These are phyloP conservation scores for Lasiodiplodia gonubiensis DNA, from an alignment of 2,329 filamentous ascomycete species.

Conservation along the genomic window DNA sequence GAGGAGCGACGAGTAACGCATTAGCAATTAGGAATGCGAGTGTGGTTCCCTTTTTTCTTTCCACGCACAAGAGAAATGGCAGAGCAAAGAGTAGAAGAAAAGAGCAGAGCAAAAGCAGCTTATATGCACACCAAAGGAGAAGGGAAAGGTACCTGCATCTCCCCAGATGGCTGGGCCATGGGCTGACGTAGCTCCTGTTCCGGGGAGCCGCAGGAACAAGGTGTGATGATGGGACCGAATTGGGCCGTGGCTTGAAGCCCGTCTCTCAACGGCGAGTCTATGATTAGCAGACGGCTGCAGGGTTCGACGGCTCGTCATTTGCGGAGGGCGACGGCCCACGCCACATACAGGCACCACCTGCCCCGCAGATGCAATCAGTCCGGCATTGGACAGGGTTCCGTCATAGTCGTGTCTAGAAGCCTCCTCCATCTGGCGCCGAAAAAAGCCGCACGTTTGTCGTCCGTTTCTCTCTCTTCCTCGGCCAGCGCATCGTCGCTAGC, in stretches of 20 bases:
- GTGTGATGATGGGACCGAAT: slow-evolving; percentile 3
- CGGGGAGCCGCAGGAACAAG: slow-evolving; percentile 21
- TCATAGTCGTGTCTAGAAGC: slow-evolving; percentile 3
- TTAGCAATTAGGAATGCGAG: slow-evolving; percentile 16
- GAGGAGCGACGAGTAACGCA: slow-evolving; percentile 23
- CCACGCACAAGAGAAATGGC: background rate
- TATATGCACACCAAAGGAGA: background rate
- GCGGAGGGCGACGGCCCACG: background rate
- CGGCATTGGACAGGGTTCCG: background rate
- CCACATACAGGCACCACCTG: background rate
- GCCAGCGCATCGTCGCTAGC: slow-evolving; percentile 10
- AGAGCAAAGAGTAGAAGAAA: slow-evolving; percentile 3
- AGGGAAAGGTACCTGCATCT: slow-evolving; percentile 4
- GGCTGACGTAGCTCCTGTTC: slow-evolving; percentile 7
- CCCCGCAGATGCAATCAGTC: no score
- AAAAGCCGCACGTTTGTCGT: background rate
- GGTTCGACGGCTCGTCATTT: slow-evolving; percentile 14
- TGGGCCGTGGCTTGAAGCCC: slow-evolving; percentile 12
- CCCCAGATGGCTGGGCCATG: slow-evolving; percentile 4
- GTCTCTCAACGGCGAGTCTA: slow-evolving; percentile 8
- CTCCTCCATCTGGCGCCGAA: slow-evolving; percentile 12
- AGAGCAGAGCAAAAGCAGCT: background rate
- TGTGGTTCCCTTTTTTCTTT: background rate
- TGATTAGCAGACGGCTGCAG: slow-evolving; percentile 9
- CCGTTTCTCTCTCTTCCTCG: background rate